Base-by-base conservation (phyloP, 257 asterid species). In the Nicotiana tomentosiformis region DNA sequence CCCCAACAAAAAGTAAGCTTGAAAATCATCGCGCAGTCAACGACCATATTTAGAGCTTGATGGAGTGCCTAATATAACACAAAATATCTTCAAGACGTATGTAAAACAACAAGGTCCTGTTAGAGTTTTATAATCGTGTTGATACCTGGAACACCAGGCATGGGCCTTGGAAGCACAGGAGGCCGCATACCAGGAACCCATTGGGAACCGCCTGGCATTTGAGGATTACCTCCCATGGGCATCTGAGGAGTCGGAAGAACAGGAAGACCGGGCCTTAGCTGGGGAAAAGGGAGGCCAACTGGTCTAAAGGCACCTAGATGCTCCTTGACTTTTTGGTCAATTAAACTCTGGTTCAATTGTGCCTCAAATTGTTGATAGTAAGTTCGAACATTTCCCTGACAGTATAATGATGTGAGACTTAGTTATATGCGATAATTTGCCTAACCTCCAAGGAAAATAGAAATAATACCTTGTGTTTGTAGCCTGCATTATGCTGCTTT, bases 311-410 rank as follows among this genome's bases (percentile, higher is more conserved):
- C 98, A 56, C 97, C 99, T 4, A 96, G 90, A 89, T 96, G 99
- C 82, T 96, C 98, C 92, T 94, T 96, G 58, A 96, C 98, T 66
- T 90, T 94, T 84, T 96, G 99, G 85, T 96, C 99, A 82, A 96
- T 92, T 90, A 96, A 85, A 84, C 97, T 96, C 82, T 96, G 99
- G 84, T 94, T 96, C 64, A 96, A 87, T 78, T 96, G 98, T 61
- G 99, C 99, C 89, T 96, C 99, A 32, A 91, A 96, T 88, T 93
- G 98, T 83, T 96, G 99, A 88, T 96, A 96, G 82, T 96, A 96
- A 33, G 57, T 86, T 58, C 99, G 87, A 37, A 96, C 99, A 87
- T 96, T 96, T 17, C 98, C 99, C 99, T 96, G 91, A 56, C 76
- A 85, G 77, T 18, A 88, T 0, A 81, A 84, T 46, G 64, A 67